These are phyloP conservation scores for Ogataea hybrid DNA, from an alignment of 1,139 yeast species.

Conservation along the genomic window DNA sequence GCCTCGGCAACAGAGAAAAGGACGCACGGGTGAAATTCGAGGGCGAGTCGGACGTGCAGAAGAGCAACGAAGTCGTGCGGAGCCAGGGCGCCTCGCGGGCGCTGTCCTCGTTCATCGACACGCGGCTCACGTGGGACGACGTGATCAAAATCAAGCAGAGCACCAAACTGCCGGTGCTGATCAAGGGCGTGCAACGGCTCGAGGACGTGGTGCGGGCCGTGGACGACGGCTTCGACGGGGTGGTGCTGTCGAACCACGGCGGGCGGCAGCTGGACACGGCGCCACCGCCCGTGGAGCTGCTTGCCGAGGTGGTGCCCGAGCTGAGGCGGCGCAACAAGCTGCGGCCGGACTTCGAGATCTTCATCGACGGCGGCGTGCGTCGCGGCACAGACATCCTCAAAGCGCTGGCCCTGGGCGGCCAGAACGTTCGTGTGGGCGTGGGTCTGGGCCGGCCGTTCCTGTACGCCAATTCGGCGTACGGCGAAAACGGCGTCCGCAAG, in stretches of 20 bases:
- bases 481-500: slow-evolving; percentile 73
- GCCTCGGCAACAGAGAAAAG: slow-evolving; percentile 83
- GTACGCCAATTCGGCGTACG: slow-evolving; percentile 74
- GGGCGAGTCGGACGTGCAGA: slow-evolving; percentile 48
- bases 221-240: slow-evolving; percentile 60
- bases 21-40: slow-evolving; percentile 61
- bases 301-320: slow-evolving; percentile 61
- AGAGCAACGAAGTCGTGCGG: slow-evolving; percentile 52
- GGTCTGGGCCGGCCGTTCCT: slow-evolving; percentile 77
- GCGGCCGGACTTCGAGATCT: slow-evolving; percentile 58
- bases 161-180: slow-evolving; percentile 61
- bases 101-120: slow-evolving; percentile 79
- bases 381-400: slow-evolving; percentile 72
- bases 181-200: slow-evolving; percentile 70
- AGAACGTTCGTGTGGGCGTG: slow-evolving; percentile 78
- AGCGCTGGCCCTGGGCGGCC: slow-evolving; percentile 74
- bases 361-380: slow-evolving; percentile 73
- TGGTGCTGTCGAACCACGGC: slow-evolving; percentile 75
- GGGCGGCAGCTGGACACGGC: slow-evolving; percentile 77
- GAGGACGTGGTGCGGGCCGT: slow-evolving; percentile 68
- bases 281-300: slow-evolving; percentile 63
- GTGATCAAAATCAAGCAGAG: slow-evolving; percentile 51
- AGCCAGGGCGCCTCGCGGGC: slow-evolving; percentile 89
- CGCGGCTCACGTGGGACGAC: slow-evolving; percentile 69
- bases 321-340: slow-evolving; percentile 44